Conservation (phyloP, 108 stramenopile genomes). For the Thalassiosira profunda region DNA sequence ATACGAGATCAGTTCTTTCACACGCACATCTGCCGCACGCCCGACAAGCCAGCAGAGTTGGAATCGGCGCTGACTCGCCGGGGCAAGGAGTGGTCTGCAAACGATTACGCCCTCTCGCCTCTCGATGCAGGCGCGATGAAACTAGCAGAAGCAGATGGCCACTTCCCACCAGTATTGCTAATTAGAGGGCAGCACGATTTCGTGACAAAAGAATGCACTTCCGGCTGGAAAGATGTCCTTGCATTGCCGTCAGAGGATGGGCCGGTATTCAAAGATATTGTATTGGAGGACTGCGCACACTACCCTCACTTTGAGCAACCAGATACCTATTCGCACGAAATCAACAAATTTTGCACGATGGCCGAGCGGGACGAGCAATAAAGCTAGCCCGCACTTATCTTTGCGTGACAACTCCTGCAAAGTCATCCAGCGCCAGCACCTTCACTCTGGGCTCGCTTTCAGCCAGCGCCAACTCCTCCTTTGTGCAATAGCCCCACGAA, state of each 20-base stretch:
- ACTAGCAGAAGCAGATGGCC: no score
- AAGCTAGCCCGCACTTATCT: slow-evolving; percentile 8
- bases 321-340: no score
- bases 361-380: no score
- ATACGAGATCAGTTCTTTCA: slow-evolving; percentile 15
- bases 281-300: slow-evolving; percentile 43
- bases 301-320: slow-evolving; percentile 51
- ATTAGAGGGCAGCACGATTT: slow-evolving; percentile 49
- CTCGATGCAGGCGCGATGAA: no score
- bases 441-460: slow-evolving; percentile 24
- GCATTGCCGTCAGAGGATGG: slow-evolving; percentile 1
- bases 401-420: slow-evolving; percentile 23
- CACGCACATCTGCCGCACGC: slow-evolving; percentile 32
- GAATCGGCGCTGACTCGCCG: slow-evolving; percentile 27
- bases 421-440: slow-evolving; percentile 27
- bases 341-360: no score
- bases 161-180: slow-evolving; percentile 48
- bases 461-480: slow-evolving; percentile 29
- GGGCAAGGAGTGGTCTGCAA: slow-evolving; percentile 40
- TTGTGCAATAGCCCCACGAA: slow-evolving; percentile 46
- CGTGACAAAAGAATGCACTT: slow-evolving; percentile 40
- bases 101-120: slow-evolving; percentile 20
- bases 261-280: slow-evolving; percentile 34
- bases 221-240: slow-evolving; percentile 50
- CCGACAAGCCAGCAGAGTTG: slow-evolving; percentile 9